These are phyloP conservation scores for Phellinidium pouzarii DNA, from an alignment of 1,284 basidiomycete species.

Conservation along the genomic window DNA sequence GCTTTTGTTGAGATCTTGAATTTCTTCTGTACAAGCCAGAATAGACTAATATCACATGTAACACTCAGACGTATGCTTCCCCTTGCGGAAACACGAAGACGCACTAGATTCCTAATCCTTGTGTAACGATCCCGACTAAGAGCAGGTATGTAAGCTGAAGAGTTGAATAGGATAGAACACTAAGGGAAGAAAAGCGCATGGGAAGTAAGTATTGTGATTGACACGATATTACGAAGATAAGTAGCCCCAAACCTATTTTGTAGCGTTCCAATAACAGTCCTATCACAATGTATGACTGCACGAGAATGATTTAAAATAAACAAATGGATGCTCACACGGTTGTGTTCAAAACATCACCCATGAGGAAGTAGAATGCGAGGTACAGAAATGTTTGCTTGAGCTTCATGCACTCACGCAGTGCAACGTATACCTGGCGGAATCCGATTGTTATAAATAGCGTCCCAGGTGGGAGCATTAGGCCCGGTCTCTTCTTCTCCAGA, in stretches of 20 bases:
- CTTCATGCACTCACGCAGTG: slow-evolving; percentile 57
- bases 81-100: slow-evolving; percentile 21
- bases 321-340: slow-evolving; percentile 45
- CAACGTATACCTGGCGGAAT: slow-evolving; percentile 61
- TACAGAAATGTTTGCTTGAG: slow-evolving; percentile 75
- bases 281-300: slow-evolving; percentile 23
- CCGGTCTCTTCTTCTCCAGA: slow-evolving; percentile 61
- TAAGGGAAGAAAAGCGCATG: slow-evolving; percentile 22
- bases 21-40: slow-evolving; percentile 74
- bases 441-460: slow-evolving; percentile 65
- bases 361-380: slow-evolving; percentile 70
- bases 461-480: slow-evolving; percentile 55
- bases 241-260: slow-evolving; percentile 56
- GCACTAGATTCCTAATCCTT: slow-evolving; percentile 72
- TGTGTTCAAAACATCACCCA: slow-evolving; percentile 73
- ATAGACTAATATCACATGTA: slow-evolving; percentile 41
- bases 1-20: slow-evolving; percentile 68
- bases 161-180: slow-evolving; percentile 61
- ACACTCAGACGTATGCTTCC: no score
- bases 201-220: slow-evolving; percentile 21
- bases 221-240: background rate
- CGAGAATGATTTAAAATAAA: background rate
- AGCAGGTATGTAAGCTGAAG: slow-evolving; percentile 62
- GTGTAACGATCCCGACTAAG: slow-evolving; percentile 70
- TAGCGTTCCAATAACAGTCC: slow-evolving; percentile 72